These are phyloP conservation scores for Cucurbita maxima DNA, from an alignment of 306 rosid genomes.

Conservation along the genomic window DNA sequence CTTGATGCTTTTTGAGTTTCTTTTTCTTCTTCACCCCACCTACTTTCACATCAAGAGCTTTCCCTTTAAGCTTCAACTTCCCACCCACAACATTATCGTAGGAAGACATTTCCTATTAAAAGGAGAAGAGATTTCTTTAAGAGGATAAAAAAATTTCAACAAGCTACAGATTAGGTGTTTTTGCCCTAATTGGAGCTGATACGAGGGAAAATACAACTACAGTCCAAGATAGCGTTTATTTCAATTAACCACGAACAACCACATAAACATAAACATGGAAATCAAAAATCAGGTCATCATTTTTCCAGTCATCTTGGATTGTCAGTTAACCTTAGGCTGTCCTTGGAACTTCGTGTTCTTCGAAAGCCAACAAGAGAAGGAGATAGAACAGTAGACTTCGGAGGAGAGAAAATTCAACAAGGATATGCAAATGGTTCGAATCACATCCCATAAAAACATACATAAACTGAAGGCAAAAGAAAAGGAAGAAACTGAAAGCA, in stretches of 20 bases:
- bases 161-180: not conserved
- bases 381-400: not conserved
- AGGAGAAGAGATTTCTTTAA: not conserved
- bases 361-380: not conserved
- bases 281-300: not conserved
- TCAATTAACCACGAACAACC: not conserved
- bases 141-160: not conserved
- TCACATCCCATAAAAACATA: too few relatives aligned
- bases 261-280: not conserved
- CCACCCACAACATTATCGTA: constrained; percentile 87
- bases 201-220: not conserved
- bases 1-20: constrained; percentile 46
- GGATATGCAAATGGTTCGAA: not conserved
- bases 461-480: too few relatives aligned
- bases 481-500: too few relatives aligned
- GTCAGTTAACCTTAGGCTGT: not conserved
- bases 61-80: constrained; percentile 94
- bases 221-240: not conserved
- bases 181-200: not conserved
- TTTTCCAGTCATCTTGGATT: not conserved
- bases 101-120: constrained; percentile 38
- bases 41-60: constrained; percentile 87
- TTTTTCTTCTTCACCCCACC: constrained; percentile 85
- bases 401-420: not conserved
- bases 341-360: not conserved